Evolutionary conservation across 2,329 filamentous ascomycete species (phyloP).

Genomic region (Alternaria alternata): DNA sequence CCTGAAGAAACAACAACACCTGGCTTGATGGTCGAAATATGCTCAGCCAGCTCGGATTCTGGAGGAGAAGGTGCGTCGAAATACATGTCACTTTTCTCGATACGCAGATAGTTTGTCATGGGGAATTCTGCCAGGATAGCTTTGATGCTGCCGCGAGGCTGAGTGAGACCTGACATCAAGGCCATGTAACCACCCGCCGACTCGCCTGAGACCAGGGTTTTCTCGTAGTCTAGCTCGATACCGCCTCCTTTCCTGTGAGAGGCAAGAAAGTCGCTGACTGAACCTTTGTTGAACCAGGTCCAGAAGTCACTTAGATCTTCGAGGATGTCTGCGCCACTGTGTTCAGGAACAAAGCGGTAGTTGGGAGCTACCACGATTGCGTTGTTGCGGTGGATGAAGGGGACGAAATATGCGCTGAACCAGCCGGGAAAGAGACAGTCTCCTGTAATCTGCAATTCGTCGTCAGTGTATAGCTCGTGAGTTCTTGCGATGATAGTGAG

Average conservation of each 20-base stretch:
- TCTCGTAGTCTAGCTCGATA: slow-evolving; percentile 34
- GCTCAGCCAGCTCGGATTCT: slow-evolving; percentile 28
- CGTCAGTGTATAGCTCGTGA: neutral
- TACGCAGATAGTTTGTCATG: slow-evolving; percentile 33
- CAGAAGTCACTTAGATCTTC: slow-evolving; percentile 60
- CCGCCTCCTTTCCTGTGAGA: slow-evolving; percentile 13
- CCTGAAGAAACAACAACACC: slow-evolving; percentile 30
- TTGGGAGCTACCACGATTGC: slow-evolving; percentile 60
- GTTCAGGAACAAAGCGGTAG: slow-evolving; percentile 63
- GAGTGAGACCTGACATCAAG: slow-evolving; percentile 39
- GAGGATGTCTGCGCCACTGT: slow-evolving; percentile 57
- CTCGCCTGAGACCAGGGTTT: slow-evolving; percentile 46
- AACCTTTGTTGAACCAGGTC: slow-evolving; percentile 51
- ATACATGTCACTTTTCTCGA: neutral
- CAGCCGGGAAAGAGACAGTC: slow-evolving; percentile 40
- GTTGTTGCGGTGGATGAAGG: slow-evolving; percentile 49
- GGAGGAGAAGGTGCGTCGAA: slow-evolving; percentile 19
- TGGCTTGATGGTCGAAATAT: slow-evolving; percentile 28
- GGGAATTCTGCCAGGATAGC: slow-evolving; percentile 41
- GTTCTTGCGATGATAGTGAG: neutral
- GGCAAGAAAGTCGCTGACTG: slow-evolving; percentile 18
- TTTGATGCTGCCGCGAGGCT: slow-evolving; percentile 31
- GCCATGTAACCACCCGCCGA: slow-evolving; percentile 52
- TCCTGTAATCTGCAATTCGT: slow-evolving; percentile 29
- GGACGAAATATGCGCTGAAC: slow-evolving; percentile 47